A percentile compares a stretch with the other conserved stretches of the same genome.
Evolutionary conservation across 225 moss, liverwort and hornwort species (phyloP).

Genomic region (Thuidium tamariscinum): DNA sequence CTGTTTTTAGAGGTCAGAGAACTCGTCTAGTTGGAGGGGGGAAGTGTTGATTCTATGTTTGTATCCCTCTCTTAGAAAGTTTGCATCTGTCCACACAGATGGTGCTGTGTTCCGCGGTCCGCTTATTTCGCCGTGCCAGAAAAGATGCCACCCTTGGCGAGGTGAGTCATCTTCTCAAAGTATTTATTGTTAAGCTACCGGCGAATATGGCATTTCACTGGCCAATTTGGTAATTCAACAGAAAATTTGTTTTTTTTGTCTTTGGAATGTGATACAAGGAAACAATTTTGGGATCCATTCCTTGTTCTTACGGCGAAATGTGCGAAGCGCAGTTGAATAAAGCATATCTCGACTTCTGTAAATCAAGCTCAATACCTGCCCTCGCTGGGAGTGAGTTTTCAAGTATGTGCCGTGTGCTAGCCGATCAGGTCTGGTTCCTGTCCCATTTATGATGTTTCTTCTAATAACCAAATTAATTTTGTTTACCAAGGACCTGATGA

Average conservation of each 20-base stretch:
- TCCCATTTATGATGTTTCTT: background rate
- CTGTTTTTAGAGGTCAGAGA: background rate
- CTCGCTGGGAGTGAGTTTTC: constrained; percentile 82
- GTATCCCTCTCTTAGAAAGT: background rate
- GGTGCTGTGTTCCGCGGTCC: constrained; percentile 85
- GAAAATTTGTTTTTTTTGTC: background rate
- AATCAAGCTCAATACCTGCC: constrained; percentile 60
- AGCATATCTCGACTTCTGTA: constrained; percentile 84
- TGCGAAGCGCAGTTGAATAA: constrained; percentile 56
- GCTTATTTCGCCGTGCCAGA: constrained; percentile 67
- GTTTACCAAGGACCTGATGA: background rate
- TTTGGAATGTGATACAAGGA: background rate
- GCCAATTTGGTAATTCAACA: background rate
- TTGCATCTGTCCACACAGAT: constrained; percentile 36
- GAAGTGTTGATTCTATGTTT: background rate
- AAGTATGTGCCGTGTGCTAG: constrained; percentile 87
- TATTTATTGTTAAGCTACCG: background rate
- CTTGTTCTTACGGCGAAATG: constrained; percentile 1
- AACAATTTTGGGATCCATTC: background rate
- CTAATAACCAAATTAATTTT: background rate
- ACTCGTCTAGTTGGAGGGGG: background rate
- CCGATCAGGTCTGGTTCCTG: constrained; percentile 68
- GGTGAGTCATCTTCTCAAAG: constrained; percentile 15
- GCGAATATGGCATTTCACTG: background rate
- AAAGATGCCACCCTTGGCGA: constrained; percentile 86